phyloP scores from a whole-genome alignment of 1,139 yeast genomes.

The Blastobotrys illinoisensis region DNA sequence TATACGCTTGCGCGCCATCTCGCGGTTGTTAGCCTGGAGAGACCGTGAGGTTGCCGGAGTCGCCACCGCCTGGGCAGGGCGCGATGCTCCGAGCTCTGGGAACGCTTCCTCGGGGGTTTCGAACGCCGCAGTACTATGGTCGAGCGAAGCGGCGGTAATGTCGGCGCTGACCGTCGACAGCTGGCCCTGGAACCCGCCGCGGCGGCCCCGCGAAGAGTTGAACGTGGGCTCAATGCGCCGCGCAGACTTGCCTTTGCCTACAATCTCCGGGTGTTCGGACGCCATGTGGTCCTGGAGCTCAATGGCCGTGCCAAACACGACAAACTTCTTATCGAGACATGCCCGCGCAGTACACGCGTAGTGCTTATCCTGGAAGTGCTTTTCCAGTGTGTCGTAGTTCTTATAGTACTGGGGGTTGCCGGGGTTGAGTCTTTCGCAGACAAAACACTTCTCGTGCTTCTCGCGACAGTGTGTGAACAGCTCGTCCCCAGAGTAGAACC shows the following conservation, averaged over 20 bases:
- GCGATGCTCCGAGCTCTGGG: slow-evolving; percentile 25
- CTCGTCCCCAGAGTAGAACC: slow-evolving; percentile 90
- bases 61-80: slow-evolving; percentile 2
- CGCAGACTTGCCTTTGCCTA: slow-evolving; percentile 29
- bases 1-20: slow-evolving; percentile 55
- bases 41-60: slow-evolving; percentile 6
- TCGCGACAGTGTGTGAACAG: slow-evolving; percentile 76
- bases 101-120: slow-evolving; percentile 20
- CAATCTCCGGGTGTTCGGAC: slow-evolving; percentile 65
- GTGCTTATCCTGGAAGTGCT: slow-evolving; percentile 70
- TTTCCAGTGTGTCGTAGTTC: slow-evolving; percentile 66
- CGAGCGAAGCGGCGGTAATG: slow-evolving; percentile 16
- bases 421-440: slow-evolving; percentile 63
- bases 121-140: slow-evolving; percentile 16
- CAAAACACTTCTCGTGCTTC: slow-evolving; percentile 80
- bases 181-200: slow-evolving; percentile 53
- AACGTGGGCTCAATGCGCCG: slow-evolving; percentile 27
- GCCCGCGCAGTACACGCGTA: slow-evolving; percentile 71
- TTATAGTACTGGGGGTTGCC: slow-evolving; percentile 66
- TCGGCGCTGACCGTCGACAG: slow-evolving; percentile 46
- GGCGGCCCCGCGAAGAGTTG: slow-evolving; percentile 6
- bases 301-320: slow-evolving; percentile 81
- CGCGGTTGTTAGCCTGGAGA: slow-evolving; percentile 25
- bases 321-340: slow-evolving; percentile 88
- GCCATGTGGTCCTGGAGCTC: slow-evolving; percentile 87